phyloP scores from a whole-genome alignment of 2,329 filamentous ascomycete species.

The Calonectria naviculata region DNA sequence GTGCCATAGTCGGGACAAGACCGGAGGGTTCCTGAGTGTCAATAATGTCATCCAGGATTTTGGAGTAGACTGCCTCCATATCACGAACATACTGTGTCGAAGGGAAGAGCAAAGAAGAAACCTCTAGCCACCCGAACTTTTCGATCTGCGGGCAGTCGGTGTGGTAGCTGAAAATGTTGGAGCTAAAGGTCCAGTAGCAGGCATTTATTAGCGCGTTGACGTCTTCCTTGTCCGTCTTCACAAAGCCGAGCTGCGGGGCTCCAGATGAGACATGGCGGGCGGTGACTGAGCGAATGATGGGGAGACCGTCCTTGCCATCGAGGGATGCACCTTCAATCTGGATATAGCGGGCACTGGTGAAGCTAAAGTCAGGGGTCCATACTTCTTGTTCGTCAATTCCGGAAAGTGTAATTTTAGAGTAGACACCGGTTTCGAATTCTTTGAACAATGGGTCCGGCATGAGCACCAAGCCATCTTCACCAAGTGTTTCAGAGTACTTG shows the following conservation, averaged over 20 bases:
- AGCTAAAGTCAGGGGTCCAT: conserved; percentile 54
- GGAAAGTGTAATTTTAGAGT: conserved; percentile 49
- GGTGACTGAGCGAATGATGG: conserved; percentile 47
- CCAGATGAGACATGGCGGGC: conserved; percentile 53
- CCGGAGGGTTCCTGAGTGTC: conserved; percentile 57
- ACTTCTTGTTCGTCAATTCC: conserved; percentile 42
- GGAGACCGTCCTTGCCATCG: conserved; percentile 38
- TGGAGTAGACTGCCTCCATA: conserved; percentile 58
- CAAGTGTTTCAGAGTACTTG: conserved; percentile 39
- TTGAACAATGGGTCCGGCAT: conserved; percentile 55
- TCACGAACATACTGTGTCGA: conserved; percentile 58
- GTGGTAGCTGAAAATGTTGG: conserved; percentile 58
- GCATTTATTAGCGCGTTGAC: conserved; percentile 54
- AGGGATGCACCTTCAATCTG: conserved; percentile 52
- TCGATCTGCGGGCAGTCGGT: conserved; percentile 60
- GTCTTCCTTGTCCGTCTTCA: conserved; percentile 53
- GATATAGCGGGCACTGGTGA: conserved; percentile 54
- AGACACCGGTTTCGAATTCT: conserved; percentile 46
- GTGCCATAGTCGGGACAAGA: conserved; percentile 59
- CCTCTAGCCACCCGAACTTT: conserved; percentile 61
- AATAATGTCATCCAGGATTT: conserved; percentile 58
- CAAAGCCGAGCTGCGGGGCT: conserved; percentile 46
- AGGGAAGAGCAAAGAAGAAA: conserved; percentile 56
- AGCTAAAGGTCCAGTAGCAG: conserved; percentile 56
- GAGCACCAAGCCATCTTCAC: conserved; percentile 42